Base-by-base conservation (phyloP, 768 basidiomycete species). In the Collybia mongolica region DNA sequence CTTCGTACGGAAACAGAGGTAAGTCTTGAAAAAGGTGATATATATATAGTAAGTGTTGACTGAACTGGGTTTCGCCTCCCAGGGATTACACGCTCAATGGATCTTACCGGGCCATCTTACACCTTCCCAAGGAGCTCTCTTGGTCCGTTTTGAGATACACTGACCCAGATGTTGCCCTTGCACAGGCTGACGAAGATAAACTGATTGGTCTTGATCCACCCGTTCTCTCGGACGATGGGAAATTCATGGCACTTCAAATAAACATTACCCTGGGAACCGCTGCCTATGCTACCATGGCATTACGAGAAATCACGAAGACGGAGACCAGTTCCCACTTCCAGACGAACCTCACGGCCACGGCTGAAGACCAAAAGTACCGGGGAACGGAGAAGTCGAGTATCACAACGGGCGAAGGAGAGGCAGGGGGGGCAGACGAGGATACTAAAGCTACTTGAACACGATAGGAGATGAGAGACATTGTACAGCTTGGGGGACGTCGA, bases 281-380 rank as follows among this genome's bases (percentile, higher is more conserved):
- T 0, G 88, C 93, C 4, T 99, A 98, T 68, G 97, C 97, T 1
- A 99, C 97, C 2, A 99, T 99, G 97, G 96, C 95, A 3, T 67
- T 99, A 57, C 83, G 93, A 37, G 93, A 97, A 70, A 83, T 97
- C 39, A 93, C 94, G 12, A 98, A 96, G 72, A 91, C 88, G 28
- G 94, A 98, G 61, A 98, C 95, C 17, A 93, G 92, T 64, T 87
- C 93, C 36, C 93, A 93, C 60, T 86, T 84, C 70, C 95, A 97
- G 64, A 88, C 79, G n/a, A 72, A 73, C 56, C 75, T 94, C 53
- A 94, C 92, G 11, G 77, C 75, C 46, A 75, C 80, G 26, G 84
- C 90, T 18, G 90, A 89, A 64, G 92, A 94, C 62, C 92, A 94
- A 64, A 82, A 82, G 58, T 92, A 84, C 65, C 80, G 82, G 55